Conservation (phyloP, 225 moss, liverwort and hornwort species). For the Pseudisothecium myosuroides region DNA sequence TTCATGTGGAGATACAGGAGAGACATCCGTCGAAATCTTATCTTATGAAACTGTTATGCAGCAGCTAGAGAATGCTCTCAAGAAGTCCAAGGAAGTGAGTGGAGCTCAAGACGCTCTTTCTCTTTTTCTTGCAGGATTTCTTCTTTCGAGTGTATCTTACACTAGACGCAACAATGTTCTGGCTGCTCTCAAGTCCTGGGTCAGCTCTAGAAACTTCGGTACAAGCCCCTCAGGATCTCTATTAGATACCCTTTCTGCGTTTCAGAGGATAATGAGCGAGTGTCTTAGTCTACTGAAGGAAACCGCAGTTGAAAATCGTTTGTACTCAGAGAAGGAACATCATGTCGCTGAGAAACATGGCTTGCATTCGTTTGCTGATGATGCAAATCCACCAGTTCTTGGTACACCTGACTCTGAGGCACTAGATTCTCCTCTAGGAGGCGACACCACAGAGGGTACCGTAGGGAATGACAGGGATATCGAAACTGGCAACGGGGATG, state of each 20-base stretch:
- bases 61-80: constrained; percentile 30
- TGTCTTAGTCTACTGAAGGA: constrained; percentile 39
- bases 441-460: neutral
- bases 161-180: constrained; percentile 50
- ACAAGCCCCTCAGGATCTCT: constrained; percentile 13
- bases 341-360: constrained; percentile 14
- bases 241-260: constrained; percentile 51
- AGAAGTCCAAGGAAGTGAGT: constrained; percentile 13
- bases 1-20: constrained; percentile 26
- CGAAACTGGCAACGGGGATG: constrained; percentile 16
- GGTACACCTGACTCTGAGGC: constrained; percentile 40
- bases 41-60: constrained; percentile 76
- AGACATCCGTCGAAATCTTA: constrained; percentile 52
- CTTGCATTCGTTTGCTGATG: constrained; percentile 41
- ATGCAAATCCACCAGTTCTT: constrained; percentile 7
- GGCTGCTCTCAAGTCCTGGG: constrained; percentile 34
- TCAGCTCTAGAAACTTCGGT: constrained; percentile 28
- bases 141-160: constrained; percentile 65
- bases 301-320: constrained; percentile 8
- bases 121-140: constrained; percentile 70
- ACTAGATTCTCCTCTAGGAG: constrained; percentile 9
- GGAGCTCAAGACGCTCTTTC: constrained; percentile 39
- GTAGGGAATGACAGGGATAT: constrained; percentile 21
- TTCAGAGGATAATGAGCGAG: constrained; percentile 65
- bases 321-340: neutral